Evolutionary conservation across 176 grass and related monocot species (phyloP), one percentile per base, ranked within the genome.

Genomic region (Oropetium thomaeum): DNA sequence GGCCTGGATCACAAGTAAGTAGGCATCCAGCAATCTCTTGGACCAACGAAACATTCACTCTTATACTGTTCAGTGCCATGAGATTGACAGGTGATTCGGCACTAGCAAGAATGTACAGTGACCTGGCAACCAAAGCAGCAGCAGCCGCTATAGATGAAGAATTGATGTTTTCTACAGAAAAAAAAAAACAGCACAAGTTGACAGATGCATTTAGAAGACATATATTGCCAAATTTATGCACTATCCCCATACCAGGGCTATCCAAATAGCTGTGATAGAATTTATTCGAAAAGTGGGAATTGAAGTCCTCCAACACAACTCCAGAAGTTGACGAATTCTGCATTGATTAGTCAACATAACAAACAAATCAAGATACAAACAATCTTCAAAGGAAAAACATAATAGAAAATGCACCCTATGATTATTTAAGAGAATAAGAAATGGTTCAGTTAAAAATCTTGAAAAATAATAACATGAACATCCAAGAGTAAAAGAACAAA

Each of bases 261-360:
- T 98, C 96, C 77, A 98, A 81, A 79, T 92, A 70, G 79, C 91
- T 98, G 66, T 92, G 89, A 65, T 94, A 98, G 65, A 94, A 94
- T 79, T 62, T 88, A 61, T 98, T 98, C 8, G 84, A 85, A 53
- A 98, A 98, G 26, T 81, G 80, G 48, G 89, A 92, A 83, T 94
- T 91, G 26, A 98, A 98, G 51, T 99, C 96, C 89, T 84, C 96
- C 62, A 99, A 79, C 35, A 95, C 96, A 86, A 99, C 69, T 86
- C 96, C 96, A 82, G 91, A 83, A 70, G 84, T 88, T 61, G 91
- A 97, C 43, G 67, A 26, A 73, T 94, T 99, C 96, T 95, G 77
- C 78, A 83, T 81, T 78, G 42, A 83, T 57, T 58, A 25, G 22
- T 57, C 25, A 44, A 83, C n/a, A n/a, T 14, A 74, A 42, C 28